phyloP scores from a whole-genome alignment of 768 basidiomycete genomes.

The Tylopilus rubrobrunneus region DNA sequence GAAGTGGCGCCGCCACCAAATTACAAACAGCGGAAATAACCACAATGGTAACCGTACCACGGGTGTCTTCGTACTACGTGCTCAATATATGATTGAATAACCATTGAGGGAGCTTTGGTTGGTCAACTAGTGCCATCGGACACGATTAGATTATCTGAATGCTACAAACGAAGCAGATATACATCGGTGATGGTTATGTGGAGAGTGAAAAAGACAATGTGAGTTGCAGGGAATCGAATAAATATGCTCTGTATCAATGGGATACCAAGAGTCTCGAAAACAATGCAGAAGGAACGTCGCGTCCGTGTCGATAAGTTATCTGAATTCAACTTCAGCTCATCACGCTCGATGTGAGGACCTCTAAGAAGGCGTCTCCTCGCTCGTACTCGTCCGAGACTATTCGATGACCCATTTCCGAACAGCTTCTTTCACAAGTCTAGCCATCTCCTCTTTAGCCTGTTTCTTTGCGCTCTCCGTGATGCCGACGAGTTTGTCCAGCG shows the following conservation, averaged over 20 bases:
- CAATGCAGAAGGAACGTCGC: neutral
- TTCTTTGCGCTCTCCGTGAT: slow-evolving; percentile 82
- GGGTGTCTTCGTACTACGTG: too few relatives aligned
- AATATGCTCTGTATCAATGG: slow-evolving; percentile 7
- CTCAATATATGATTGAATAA: too few relatives aligned
- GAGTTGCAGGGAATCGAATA: slow-evolving; percentile 9
- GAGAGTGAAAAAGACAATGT: neutral
- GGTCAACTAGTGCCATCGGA: neutral
- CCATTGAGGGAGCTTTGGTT: too few relatives aligned
- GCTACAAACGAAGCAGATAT: slow-evolving; percentile 17
- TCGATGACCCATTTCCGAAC: slow-evolving; percentile 74
- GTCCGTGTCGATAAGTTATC: neutral
- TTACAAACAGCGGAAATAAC: too few relatives aligned
- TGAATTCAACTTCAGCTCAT: neutral
- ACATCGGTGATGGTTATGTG: slow-evolving; percentile 10
- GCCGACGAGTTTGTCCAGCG: slow-evolving; percentile 72
- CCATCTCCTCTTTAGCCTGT: slow-evolving; percentile 74
- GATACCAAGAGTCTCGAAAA: neutral
- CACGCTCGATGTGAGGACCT: neutral
- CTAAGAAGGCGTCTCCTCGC: neutral
- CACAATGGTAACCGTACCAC: too few relatives aligned
- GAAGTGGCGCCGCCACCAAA: too few relatives aligned
- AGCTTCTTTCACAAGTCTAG: slow-evolving; percentile 63
- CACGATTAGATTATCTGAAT: slow-evolving; percentile 11
- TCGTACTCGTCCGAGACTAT: slow-evolving; percentile 6